A percentile compares a stretch with the other conserved stretches of the same genome.
Conservation (phyloP, 768 basidiomycete genomes). For the Podaxis sp. region DNA sequence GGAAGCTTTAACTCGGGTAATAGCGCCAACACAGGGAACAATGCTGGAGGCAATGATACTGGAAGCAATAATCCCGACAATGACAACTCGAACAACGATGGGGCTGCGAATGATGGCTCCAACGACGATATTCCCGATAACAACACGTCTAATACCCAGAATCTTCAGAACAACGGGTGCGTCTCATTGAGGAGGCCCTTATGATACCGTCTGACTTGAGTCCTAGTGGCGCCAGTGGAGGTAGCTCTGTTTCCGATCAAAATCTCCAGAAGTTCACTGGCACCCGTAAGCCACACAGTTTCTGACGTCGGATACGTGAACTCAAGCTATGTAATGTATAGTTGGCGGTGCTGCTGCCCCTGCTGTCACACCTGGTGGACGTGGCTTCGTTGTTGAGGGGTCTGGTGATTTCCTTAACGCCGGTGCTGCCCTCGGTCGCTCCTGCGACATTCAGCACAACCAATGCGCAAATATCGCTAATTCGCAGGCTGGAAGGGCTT, state of each 20-base stretch:
- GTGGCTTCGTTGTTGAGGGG: slow-evolving; percentile 47
- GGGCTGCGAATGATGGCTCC: slow-evolving; percentile 16
- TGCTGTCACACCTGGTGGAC: slow-evolving; percentile 42
- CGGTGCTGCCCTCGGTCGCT: slow-evolving; percentile 51
- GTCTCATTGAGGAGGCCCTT: not conserved
- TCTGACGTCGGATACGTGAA: not conserved
- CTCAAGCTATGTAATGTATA: slow-evolving; percentile 16
- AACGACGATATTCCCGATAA: slow-evolving; percentile 8
- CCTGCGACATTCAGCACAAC: slow-evolving; percentile 62
- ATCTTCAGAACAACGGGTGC: not conserved
- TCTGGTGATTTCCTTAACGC: slow-evolving; percentile 48
- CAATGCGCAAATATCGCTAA: slow-evolving; percentile 53
- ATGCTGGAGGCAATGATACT: slow-evolving; percentile 10
- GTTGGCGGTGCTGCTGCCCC: slow-evolving; percentile 47
- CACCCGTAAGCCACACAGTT: slow-evolving; percentile 32
- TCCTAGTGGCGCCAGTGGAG: slow-evolving; percentile 16
- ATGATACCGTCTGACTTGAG: slow-evolving; percentile 16
- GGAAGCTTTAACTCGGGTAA: slow-evolving; percentile 22
- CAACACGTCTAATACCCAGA: slow-evolving; percentile 14
- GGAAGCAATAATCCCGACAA: slow-evolving; percentile 27
- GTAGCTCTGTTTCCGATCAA: slow-evolving; percentile 25
- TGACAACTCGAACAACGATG: slow-evolving; percentile 15
- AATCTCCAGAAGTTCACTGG: slow-evolving; percentile 55
- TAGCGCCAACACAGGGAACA: not conserved
- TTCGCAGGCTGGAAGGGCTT: slow-evolving; percentile 34